Percentiles rank a stretch among this genome's conserved stretches.
Evolutionary conservation across 2,329 filamentous ascomycete species (phyloP).

Genomic region (Colletotrichum liriopes): DNA sequence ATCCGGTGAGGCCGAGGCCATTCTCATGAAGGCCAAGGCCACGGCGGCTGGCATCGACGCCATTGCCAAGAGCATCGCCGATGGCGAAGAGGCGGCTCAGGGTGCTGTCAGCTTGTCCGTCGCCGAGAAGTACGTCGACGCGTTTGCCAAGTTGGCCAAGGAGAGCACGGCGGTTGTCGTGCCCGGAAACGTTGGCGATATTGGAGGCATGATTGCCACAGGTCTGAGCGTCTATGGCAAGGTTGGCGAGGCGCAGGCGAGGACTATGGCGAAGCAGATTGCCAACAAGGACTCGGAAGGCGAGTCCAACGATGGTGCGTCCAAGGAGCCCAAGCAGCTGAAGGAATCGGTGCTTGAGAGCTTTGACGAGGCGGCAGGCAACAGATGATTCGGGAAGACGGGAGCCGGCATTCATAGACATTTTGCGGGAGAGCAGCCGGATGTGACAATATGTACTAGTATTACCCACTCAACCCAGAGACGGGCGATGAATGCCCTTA

Average conservation of each 20-base stretch:
- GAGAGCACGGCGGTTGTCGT: slow-evolving; percentile 97
- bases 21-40: slow-evolving; percentile 86
- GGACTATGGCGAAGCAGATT: slow-evolving; percentile 71
- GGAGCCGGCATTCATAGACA: slow-evolving; percentile 35
- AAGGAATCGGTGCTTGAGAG: slow-evolving; percentile 60
- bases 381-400: slow-evolving; percentile 47
- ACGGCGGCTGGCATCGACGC: slow-evolving; percentile 92
- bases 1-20: slow-evolving; percentile 93
- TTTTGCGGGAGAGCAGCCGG: slow-evolving; percentile 11
- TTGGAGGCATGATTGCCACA: slow-evolving; percentile 96
- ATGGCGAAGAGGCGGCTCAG: slow-evolving; percentile 83
- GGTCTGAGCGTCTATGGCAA: slow-evolving; percentile 97
- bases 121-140: slow-evolving; percentile 98
- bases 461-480: slow-evolving; percentile 35
- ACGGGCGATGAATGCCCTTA: slow-evolving; percentile 4
- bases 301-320: slow-evolving; percentile 41
- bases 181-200: slow-evolving; percentile 96
- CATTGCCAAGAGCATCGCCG: slow-evolving; percentile 82
- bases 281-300: slow-evolving; percentile 44
- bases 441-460: slow-evolving; percentile 43
- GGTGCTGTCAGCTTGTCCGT: slow-evolving; percentile 89
- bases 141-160: slow-evolving; percentile 92
- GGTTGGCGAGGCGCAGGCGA: slow-evolving; percentile 85
- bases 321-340: slow-evolving; percentile 47
- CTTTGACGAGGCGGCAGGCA: slow-evolving; percentile 55